Conservation (phyloP, 108 stramenopile species). For the Cyclotella kingstonii region DNA sequence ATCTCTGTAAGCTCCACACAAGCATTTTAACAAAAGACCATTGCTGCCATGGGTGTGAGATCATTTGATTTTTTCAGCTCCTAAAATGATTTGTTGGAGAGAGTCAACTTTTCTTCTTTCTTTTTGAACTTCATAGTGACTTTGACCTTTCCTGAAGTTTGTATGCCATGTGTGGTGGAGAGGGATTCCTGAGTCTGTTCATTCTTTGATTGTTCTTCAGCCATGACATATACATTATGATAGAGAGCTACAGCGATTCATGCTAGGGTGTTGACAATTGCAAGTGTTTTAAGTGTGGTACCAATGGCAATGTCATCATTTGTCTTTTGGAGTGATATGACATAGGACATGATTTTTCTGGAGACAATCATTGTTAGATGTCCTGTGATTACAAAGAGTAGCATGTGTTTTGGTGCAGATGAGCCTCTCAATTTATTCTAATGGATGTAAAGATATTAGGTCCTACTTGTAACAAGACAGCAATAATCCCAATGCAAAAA, state of each 20-base stretch:
- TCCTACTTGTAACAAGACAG: too few relatives aligned
- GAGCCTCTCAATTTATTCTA: too few relatives aligned
- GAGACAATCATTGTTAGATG: constrained; percentile 48
- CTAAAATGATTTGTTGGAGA: constrained; percentile 31
- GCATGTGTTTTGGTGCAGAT: too few relatives aligned
- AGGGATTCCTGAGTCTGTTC: constrained; percentile 32
- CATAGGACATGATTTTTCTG: constrained; percentile 47
- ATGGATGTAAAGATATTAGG: too few relatives aligned
- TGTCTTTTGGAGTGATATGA: constrained; percentile 41
- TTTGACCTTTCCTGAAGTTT: constrained; percentile 31
- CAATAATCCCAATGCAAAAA: too few relatives aligned
- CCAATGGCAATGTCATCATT: constrained; percentile 41
- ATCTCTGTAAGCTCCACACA: constrained; percentile 53
- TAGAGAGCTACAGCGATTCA: constrained; percentile 36
- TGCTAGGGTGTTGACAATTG: constrained; percentile 25
- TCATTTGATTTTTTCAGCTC: constrained; percentile 37
- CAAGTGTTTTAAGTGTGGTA: constrained; percentile 41
- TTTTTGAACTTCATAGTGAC: constrained; percentile 44
- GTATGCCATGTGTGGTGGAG: constrained; percentile 34
- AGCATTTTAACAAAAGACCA: constrained; percentile 52
- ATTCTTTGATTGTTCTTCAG: constrained; percentile 22
- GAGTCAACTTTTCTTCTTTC: constrained; percentile 37
- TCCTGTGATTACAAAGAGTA: constrained; percentile 62
- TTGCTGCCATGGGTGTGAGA: constrained; percentile 49
- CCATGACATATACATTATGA: constrained; percentile 38